Base-by-base conservation (phyloP, 2,329 filamentous ascomycete genomes). In the Sclerotinia spermophila region DNA sequence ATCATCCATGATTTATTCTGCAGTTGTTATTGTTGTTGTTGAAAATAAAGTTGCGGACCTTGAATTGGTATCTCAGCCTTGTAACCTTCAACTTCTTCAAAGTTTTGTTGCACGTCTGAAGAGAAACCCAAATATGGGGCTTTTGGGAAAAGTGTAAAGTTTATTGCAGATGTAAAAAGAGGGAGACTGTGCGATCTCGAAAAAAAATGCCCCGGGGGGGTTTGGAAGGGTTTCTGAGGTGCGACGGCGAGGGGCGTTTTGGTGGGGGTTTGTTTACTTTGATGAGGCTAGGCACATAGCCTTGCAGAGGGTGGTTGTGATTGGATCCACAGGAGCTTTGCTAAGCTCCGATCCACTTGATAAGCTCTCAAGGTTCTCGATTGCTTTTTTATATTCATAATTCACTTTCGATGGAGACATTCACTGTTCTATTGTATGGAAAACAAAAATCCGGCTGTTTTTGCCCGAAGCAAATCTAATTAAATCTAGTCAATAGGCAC, bases 301-400 rank as follows among this genome's bases (percentile, higher is more conserved):
- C 62, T 65, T 65, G 62, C 35, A 51, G n/a, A 30, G n/a, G 17
- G 33, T 30, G 17, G 45, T 53, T 53, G n/a, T 5, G n/a, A 40
- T 40, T 48, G 62, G 45, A 30, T 53, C 62, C 62, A 66, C 62
- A 65, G 10, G 45, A 65, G 62, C 60, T 62, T 45, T 10, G 27
- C 48, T n/a, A 48, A 65, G 62, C 56, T 59, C 10, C 45, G 6
- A 65, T 55, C 40, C n/a, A 65, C 17, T 40, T n/a, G n/a, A 66
- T 53, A 66, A 66, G 45, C 61, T 38, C 33, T 17, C 45, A 30
- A 30, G 62, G 62, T 53, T 66, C 62, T 53, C 35, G 38, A 40
- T 24, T 17, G 3, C 33, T 40, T 53, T 53, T 27, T 30, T 5
- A 3, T 10, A 53, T 53, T 53, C 15, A 30, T 17, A n/a, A n/a